Conservation (phyloP, 768 basidiomycete genomes). For the Neoboletus magnificus region DNA sequence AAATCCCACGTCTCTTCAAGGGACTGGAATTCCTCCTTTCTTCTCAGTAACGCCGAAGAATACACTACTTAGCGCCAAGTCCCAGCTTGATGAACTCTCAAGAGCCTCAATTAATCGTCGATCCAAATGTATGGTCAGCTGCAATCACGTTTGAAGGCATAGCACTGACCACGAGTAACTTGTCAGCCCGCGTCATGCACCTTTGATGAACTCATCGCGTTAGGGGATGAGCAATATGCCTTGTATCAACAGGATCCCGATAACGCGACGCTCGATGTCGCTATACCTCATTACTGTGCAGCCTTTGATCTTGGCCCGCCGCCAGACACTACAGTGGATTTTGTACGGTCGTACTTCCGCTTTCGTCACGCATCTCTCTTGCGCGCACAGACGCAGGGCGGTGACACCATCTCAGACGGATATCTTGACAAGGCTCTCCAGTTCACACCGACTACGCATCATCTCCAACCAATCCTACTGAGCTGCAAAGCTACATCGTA, state of each 20-base stretch:
- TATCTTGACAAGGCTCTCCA: conserved; percentile 11
- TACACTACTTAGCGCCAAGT: background rate
- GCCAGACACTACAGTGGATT: background rate
- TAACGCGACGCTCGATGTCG: conserved; percentile 3
- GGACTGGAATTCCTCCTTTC: background rate
- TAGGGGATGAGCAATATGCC: conserved; percentile 6
- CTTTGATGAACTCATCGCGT: conserved; percentile 10
- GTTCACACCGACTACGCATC: conserved; percentile 3
- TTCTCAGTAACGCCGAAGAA: background rate
- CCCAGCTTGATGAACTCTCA: background rate
- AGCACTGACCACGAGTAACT: background rate
- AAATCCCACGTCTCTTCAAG: background rate
- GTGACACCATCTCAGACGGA: background rate
- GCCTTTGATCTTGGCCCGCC: conserved; percentile 17
- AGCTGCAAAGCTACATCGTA: conserved; percentile 2
- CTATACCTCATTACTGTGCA: conserved; percentile 11
- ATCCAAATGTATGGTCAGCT: background rate
- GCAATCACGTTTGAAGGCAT: background rate
- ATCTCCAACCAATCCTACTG: conserved; percentile 2
- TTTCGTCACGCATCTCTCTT: background rate
- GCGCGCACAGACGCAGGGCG: background rate
- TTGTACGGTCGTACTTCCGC: conserved; percentile 10
- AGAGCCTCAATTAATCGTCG: background rate
- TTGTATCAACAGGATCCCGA: conserved; percentile 4
- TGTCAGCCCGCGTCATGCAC: conserved; percentile 23